phyloP scores from a whole-genome alignment of 352 stramenopile genomes.

The Phytophthora pini region DNA sequence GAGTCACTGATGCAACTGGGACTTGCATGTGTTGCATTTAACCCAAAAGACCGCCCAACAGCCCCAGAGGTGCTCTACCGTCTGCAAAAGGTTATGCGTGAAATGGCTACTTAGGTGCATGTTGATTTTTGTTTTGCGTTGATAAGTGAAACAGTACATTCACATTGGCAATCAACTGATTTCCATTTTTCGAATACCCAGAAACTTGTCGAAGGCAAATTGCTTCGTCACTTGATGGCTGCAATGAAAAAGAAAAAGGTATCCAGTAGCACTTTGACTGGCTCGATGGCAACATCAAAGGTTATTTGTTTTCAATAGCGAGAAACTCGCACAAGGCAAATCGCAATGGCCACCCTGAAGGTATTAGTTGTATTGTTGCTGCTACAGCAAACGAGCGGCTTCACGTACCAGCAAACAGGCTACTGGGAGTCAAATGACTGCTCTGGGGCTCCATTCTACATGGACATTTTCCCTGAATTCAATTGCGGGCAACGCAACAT shows the following conservation, averaged over 20 bases:
- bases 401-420: constrained; percentile 21
- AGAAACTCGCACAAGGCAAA: background rate
- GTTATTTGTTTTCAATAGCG: background rate
- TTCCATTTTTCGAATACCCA: too few species aligned
- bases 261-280: background rate
- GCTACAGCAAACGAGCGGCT: background rate
- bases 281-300: background rate
- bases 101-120: background rate
- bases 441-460: constrained; percentile 18
- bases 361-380: background rate
- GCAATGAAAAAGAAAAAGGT: background rate
- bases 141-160: background rate
- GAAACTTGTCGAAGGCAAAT: too few species aligned
- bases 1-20: background rate
- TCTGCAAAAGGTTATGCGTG: constrained; percentile 1
- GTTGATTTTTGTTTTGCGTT: background rate
- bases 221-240: too few species aligned
- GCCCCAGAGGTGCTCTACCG: constrained; percentile 1
- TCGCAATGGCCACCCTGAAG: background rate
- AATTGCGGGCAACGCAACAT: constrained; percentile 27
- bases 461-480: constrained; percentile 22
- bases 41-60: background rate
- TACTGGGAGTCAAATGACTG: constrained; percentile 19
- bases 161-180: background rate
- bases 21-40: constrained; percentile 1